Base-by-base conservation (phyloP, 2,329 filamentous ascomycete genomes). In the Aspergillus pseudoviridinutans region DNA sequence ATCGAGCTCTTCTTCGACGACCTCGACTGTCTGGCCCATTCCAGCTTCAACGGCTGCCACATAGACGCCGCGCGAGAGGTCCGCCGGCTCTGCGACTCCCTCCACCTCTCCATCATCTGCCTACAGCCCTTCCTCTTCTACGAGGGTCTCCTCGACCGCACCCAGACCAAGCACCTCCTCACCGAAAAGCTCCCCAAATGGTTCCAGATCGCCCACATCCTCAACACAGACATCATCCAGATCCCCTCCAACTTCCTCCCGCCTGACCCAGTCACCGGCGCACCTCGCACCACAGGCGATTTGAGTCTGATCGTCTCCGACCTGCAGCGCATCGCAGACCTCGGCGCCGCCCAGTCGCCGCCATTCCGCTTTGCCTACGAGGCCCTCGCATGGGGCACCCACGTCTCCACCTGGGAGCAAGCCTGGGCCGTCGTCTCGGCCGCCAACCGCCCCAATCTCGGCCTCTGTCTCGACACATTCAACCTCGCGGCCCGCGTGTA, bases 71-170 rank as follows among this genome's bases (percentile, higher is more conserved):
- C 67, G n/a, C 56, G 56, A 8, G 63, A 64, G 42, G 81, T 90
- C 58, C 79, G 78, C 27, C 67, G 74, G 0, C 78, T 91, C 47
- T 76, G 72, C 58, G 57, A 63, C 38, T 51, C 64, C 2, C 60
- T 71, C 27, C 50, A 61, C 27, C 59, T 78, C 50, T 62, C 62
- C 29, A 72, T 77, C 50, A 65, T 77, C 63, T 87, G 85, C 60
- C 80, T 92, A 0, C 89, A 91, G 67, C 90, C 90, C 0, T 92
- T 93, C 70, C 83, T 84, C 76, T 84, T 91, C 74, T 92, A 89
- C 73, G 90, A 92, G 63, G 90, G 90, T 1, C 79, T 92, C 0
- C 59, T 86, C 5, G 85, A 91, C 71, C 79, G 87, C 9, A 64
- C 73, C 17, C 78, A 82, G 58, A 87, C 89, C 66, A 73, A 74